Percentiles rank a stretch among this genome's conserved stretches.
Conservation (phyloP, 2,329 filamentous ascomycete genomes). For the Cryphonectria carpinicola region DNA sequence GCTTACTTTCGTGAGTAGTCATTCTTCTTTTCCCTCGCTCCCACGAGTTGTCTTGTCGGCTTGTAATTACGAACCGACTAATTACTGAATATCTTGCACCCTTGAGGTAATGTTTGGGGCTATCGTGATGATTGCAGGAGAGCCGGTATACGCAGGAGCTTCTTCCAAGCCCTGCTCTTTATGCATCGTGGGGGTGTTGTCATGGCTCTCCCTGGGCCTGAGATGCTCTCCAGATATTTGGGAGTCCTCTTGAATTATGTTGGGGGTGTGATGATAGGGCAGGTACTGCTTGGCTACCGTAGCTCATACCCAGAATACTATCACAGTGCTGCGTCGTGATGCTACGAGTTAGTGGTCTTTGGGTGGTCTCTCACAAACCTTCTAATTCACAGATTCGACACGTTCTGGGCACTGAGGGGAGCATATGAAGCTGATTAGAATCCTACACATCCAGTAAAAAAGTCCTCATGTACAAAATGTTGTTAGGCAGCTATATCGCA, state of each 20-base stretch:
- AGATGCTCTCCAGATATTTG: conserved; percentile 5
- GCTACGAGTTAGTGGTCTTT: too few relatives aligned
- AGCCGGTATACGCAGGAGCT: conserved; percentile 18
- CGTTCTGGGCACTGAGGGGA: too few relatives aligned
- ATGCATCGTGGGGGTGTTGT: conserved; percentile 26
- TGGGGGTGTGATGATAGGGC: conserved; percentile 23
- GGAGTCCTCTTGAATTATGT: conserved; percentile 20
- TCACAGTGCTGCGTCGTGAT: background rate
- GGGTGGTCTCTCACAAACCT: too few relatives aligned
- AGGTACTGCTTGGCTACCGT: conserved; percentile 21
- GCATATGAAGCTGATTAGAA: too few relatives aligned
- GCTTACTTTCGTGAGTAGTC: conserved; percentile 25
- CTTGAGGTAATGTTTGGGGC: conserved; percentile 23
- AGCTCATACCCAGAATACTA: conserved; percentile 24
- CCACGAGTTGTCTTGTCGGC: too few relatives aligned
- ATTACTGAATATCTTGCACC: background rate
- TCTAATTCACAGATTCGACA: too few relatives aligned
- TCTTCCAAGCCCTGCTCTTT: conserved; percentile 23
- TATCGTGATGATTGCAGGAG: conserved; percentile 25
- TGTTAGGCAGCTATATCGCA: too few relatives aligned
- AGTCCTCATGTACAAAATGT: too few relatives aligned
- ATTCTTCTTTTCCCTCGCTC: background rate
- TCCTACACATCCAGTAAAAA: too few relatives aligned
- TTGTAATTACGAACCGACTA: background rate
- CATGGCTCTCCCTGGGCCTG: conserved; percentile 20